Base-by-base conservation (phyloP, 345 rosid species). In the Ailanthus altissimus region DNA sequence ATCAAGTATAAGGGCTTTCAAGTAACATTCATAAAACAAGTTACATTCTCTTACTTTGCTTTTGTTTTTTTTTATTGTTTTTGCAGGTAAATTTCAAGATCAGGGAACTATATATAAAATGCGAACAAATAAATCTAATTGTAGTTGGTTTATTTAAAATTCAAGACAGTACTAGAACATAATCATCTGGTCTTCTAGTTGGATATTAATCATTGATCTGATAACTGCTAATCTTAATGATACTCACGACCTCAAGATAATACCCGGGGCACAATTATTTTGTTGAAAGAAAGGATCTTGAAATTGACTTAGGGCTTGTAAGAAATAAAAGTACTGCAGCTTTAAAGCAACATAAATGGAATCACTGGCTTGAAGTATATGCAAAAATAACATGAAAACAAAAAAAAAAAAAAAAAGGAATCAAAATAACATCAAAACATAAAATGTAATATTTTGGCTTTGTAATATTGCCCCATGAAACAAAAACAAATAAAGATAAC, bases 1-100 rank as follows among this genome's bases (percentile, higher is more conserved):
- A 96, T 96, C 80, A 93, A 96, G 83, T 96, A 88, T 79, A 96
- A 96, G 82, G 97, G 99, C 4, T 96, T 93, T 78, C 99, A 93
- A 86, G 97, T 93, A 85, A 85, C 78, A 61, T 40, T n/a, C 18
- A 26, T 51, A 32, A 32, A 15, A 5, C 6, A 36, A 12, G 20
- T 49, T 18, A 11, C 20, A 18, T 1, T 18, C 57, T 21, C 14
- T 8, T 16, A 1, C 23, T 18, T 7, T n/a, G n/a, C 4, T 21
- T 71, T 10, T 56, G 56, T 32, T 36, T 70, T 18, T 70, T 18
- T 2, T 26, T 15, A 50, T 45, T 13, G 13, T 5, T 67, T 67
- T 26, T 21, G 54, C 5, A 16, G 68, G 23, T 43, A 64, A 60
- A 60, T 25, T 58, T 13, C 36, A 5, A 16, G 26, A 60, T 15